Evolutionary conservation across 2,329 filamentous ascomycete species (phyloP).

Genomic region (Myriosclerotinia scirpicola): DNA sequence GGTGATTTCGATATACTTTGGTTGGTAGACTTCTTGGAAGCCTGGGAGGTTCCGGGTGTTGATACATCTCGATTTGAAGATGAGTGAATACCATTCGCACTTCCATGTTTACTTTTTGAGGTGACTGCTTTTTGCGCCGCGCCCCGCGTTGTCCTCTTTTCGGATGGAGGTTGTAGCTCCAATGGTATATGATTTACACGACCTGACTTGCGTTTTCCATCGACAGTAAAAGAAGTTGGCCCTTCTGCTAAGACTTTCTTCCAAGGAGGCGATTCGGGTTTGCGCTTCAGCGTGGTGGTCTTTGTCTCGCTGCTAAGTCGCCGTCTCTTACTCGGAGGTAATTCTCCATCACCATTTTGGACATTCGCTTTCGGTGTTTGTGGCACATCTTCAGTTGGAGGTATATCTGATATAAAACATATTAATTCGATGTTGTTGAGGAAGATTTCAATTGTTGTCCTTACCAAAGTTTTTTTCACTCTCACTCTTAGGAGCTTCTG

Average conservation of each 20-base stretch:
- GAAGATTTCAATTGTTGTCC: constrained; percentile 7
- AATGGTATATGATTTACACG: constrained; percentile 59
- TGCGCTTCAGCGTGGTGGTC: constrained; percentile 48
- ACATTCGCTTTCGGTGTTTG: constrained; percentile 36
- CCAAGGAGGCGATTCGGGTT: constrained; percentile 83
- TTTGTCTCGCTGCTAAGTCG: constrained; percentile 53
- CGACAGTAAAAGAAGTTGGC: constrained; percentile 78
- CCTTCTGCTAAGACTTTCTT: constrained; percentile 82
- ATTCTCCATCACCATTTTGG: constrained; percentile 43
- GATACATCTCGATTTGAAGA: constrained; percentile 29
- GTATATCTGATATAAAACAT: constrained; percentile 30
- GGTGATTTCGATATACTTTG: constrained; percentile 32
- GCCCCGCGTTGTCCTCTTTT: constrained; percentile 54
- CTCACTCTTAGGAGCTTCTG: constrained; percentile 39
- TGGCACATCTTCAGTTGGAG: constrained; percentile 32
- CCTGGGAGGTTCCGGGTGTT: constrained; percentile 29
- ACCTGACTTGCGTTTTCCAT: constrained; percentile 67
- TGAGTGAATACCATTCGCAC: constrained; percentile 29
- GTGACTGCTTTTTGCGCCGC: constrained; percentile 42
- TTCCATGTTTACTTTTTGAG: constrained; percentile 35
- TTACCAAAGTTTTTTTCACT: constrained; percentile 38
- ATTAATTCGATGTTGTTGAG: constrained; percentile 25
- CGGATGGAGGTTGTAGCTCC: constrained; percentile 51
- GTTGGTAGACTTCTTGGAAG: constrained; percentile 27
- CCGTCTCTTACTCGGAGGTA: constrained; percentile 64